These are phyloP conservation scores for Oryza coarctata DNA, from an alignment of 176 grass and related monocot genomes.

Conservation along the genomic window DNA sequence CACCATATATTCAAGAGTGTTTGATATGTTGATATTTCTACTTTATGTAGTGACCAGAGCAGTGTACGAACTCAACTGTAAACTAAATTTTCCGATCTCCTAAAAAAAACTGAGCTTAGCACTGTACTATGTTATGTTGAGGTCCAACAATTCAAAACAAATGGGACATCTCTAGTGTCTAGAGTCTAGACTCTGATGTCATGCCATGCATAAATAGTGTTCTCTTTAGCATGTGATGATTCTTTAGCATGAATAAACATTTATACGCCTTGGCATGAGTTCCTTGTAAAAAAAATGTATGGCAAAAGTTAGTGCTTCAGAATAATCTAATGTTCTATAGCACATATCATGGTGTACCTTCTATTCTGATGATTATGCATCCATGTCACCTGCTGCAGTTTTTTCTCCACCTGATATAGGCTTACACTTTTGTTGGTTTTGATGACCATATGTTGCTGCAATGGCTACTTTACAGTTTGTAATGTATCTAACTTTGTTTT, in stretches of 20 bases:
- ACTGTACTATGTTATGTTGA: neutral
- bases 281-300: neutral
- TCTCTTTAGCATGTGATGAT: neutral
- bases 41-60: neutral
- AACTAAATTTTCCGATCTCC: neutral
- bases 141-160: neutral
- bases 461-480: conserved; percentile 11
- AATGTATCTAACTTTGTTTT: conserved; percentile 34
- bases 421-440: conserved; percentile 5
- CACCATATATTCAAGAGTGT: neutral
- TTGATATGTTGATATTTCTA: conserved; percentile 1
- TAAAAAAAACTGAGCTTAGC: neutral
- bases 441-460: conserved; percentile 2
- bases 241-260: neutral
- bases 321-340: neutral
- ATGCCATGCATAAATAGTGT: neutral
- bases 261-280: neutral
- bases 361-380: conserved; percentile 13
- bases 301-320: neutral
- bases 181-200: neutral
- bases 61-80: neutral
- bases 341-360: neutral
- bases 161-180: neutral
- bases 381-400: neutral
- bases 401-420: conserved; percentile 8